Evolutionary conservation across 225 moss, liverwort and hornwort species (phyloP).

Genomic region (Bryum argenteum): DNA sequence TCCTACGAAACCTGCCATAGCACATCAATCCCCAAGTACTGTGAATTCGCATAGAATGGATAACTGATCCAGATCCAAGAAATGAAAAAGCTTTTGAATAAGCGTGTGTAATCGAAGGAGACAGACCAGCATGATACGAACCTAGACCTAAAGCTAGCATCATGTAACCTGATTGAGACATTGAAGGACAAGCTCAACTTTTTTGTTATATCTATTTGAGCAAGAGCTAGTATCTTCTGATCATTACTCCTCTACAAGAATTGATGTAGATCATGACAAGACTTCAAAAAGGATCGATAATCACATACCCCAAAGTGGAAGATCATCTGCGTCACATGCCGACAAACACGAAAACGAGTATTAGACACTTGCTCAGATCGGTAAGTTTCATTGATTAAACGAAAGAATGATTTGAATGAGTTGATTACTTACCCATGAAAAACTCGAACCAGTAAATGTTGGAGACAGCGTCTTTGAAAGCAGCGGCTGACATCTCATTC

Average conservation of each 20-base stretch:
- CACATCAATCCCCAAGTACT: neutral
- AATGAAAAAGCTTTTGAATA: neutral
- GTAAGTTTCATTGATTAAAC: no score
- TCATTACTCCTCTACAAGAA: no score
- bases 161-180: no score
- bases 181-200: no score
- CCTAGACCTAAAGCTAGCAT: no score
- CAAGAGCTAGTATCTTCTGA: no score
- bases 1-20: constrained; percentile 77
- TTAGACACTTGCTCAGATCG: constrained; percentile 16
- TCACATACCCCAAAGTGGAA: constrained; percentile 95
- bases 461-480: constrained; percentile 72
- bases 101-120: no score
- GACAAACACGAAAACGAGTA: constrained; percentile 18
- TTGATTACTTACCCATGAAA: constrained; percentile 75
- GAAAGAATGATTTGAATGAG: neutral
- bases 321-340: constrained; percentile 69
- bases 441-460: constrained; percentile 96
- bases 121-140: no score
- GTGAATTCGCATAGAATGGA: constrained; percentile 1
- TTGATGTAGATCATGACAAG: no score
- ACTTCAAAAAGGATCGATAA: neutral
- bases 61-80: constrained; percentile 12
- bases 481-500: constrained; percentile 33
- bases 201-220: no score